Percentiles rank a stretch among this genome's conserved stretches.
Conservation (phyloP, 805 yeast genomes). For the Isabelozyma rhagii region DNA sequence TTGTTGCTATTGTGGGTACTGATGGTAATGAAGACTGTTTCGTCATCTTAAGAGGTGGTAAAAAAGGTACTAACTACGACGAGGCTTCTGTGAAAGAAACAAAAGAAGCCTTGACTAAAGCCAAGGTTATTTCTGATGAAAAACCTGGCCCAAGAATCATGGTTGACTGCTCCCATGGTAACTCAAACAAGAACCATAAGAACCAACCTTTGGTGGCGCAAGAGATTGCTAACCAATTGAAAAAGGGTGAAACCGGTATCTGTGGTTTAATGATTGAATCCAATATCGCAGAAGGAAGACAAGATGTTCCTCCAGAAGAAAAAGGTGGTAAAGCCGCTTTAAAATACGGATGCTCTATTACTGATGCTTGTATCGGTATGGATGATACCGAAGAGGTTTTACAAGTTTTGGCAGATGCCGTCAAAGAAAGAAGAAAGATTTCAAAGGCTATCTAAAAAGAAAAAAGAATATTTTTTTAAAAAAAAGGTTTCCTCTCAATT, state of each 20-base stretch:
- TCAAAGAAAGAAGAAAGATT: constrained; percentile 63
- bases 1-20: constrained; percentile 93
- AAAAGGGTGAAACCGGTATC: constrained; percentile 68
- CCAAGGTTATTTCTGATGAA: constrained; percentile 44
- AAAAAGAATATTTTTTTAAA: background rate
- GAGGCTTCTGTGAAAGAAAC: constrained; percentile 68
- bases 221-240: constrained; percentile 72
- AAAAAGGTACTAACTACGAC: constrained; percentile 87
- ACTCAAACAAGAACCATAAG: constrained; percentile 83
- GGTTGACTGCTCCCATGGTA: constrained; percentile 98
- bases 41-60: constrained; percentile 94
- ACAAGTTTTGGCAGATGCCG: constrained; percentile 71
- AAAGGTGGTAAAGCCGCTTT: constrained; percentile 68
- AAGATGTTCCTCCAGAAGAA: constrained; percentile 70
- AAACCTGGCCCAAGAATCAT: constrained; percentile 66
- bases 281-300: constrained; percentile 88
- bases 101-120: constrained; percentile 53
- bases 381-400: constrained; percentile 76
- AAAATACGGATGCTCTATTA: constrained; percentile 90
- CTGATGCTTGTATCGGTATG: constrained; percentile 97
- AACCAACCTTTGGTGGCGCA: constrained; percentile 91
- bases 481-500: too few relatives aligned
- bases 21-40: constrained; percentile 90
- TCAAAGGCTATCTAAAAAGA: background rate
- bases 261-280: constrained; percentile 98